Evolutionary conservation across 73 alveolate species (phyloP).

Genomic region (Paramecium octaurelia): DNA sequence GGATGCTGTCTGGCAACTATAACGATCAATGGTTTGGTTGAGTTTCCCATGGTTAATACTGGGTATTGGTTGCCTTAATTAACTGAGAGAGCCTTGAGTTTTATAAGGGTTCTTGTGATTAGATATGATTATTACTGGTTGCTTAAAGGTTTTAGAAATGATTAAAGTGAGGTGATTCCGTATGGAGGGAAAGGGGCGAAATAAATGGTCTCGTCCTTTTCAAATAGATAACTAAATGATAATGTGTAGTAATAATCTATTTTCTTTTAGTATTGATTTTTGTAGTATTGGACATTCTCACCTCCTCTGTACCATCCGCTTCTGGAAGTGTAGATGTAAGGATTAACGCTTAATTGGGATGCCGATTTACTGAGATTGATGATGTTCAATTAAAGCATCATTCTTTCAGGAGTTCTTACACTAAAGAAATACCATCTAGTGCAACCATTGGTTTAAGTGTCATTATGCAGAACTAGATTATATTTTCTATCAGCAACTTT

Average conservation of each 20-base stretch:
- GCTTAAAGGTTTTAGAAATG: slow-evolving; percentile 30
- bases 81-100: not conserved
- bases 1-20: slow-evolving; percentile 95
- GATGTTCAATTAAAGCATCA: slow-evolving; percentile 66
- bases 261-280: slow-evolving; percentile 21
- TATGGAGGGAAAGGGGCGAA: slow-evolving; percentile 49
- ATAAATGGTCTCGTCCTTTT: slow-evolving; percentile 9
- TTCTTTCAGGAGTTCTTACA: slow-evolving; percentile 72
- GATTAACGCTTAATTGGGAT: not conserved
- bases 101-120: not conserved
- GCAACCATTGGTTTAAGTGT: slow-evolving; percentile 93
- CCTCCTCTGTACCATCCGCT: slow-evolving; percentile 61
- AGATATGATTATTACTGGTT: not conserved
- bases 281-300: slow-evolving; percentile 23
- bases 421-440: slow-evolving; percentile 94
- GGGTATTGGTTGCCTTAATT: slow-evolving; percentile 43
- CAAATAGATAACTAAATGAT: slow-evolving; percentile 13
- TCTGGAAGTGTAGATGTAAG: not conserved
- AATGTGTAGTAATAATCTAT: slow-evolving; percentile 10
- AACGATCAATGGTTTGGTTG: slow-evolving; percentile 70
- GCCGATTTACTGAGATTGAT: slow-evolving; percentile 58
- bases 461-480: slow-evolving; percentile 87
- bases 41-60: slow-evolving; percentile 35
- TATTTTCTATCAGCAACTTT: slow-evolving; percentile 79
- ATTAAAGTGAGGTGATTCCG: slow-evolving; percentile 6